Evolutionary conservation across 2,329 filamentous ascomycete species (phyloP), one percentile per base, ranked within the genome.

Genomic region (Akanthomyces muscarius): DNA sequence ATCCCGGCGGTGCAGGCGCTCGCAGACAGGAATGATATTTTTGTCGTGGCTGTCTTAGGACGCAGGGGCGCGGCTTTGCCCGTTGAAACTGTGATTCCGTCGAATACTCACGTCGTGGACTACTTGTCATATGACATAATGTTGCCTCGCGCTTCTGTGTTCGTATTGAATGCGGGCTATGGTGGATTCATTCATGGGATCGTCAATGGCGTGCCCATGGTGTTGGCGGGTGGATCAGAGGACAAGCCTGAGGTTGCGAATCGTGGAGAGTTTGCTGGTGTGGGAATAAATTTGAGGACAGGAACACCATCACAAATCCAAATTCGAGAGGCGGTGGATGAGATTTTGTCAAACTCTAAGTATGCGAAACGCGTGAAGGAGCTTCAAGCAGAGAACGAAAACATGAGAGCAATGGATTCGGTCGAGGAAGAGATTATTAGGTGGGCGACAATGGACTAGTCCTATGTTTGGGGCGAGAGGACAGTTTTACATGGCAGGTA

Each of bases 101-200:
- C 63, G 1, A 83, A 83, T 65, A 72, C 75, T 0, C 72, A 75
- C 11, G 74, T 81, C 4, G 69, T 77, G 25, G 79, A 83, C 67
- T 82, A 80, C 66, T 68, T 84, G 4, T 74, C 80, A 4, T 83
- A 82, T 65, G 79, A 83, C 63, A 70, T 73, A 0, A 63, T 83
- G 1, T 71, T 84, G 1, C 75, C 76, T 1, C 65, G 81, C 67
- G 72, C 73, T 38, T 79, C 76, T 47, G 73, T 80, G 0, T 80
- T 83, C 33, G 72, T 83, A 18, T 75, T 75, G 13, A 83, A 83
- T 54, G 81, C 76, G 13, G 80, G 81, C 4, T 83, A 80, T 62
- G 79, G 80, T 8, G 61, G 51, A 14, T 63, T 63, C 47, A 57
- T 54, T 11, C 61, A 63, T 16, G 61, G 51, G 21, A 38, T 63